Evolutionary conservation across 1,284 basidiomycete genomes (phyloP).

Genomic region (Sporisorium iseilematis-ciliati): DNA sequence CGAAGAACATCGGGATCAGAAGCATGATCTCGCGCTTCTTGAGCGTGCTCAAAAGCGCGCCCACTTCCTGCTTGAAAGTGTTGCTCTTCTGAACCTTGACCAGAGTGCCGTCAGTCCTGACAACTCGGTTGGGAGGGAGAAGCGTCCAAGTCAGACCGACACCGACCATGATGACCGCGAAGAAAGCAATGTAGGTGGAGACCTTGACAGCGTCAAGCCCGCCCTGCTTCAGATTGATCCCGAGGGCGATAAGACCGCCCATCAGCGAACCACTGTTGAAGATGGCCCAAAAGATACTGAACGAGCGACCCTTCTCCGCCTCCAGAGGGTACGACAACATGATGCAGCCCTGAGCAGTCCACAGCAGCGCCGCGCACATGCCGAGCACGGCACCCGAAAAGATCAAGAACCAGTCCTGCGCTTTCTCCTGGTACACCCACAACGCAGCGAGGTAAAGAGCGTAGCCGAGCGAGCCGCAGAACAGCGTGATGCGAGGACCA

Average conservation of each 20-base stretch:
- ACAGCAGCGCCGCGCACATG: slow-evolving; percentile 81
- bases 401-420: slow-evolving; percentile 72
- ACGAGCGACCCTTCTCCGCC: slow-evolving; percentile 78
- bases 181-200: slow-evolving; percentile 52
- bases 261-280: slow-evolving; percentile 79
- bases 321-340: slow-evolving; percentile 83
- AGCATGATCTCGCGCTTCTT: slow-evolving; percentile 44
- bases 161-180: slow-evolving; percentile 55
- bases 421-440: slow-evolving; percentile 71
- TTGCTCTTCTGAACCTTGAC: slow-evolving; percentile 44
- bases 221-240: slow-evolving; percentile 47
- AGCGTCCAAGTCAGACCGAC: slow-evolving; percentile 47
- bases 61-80: slow-evolving; percentile 35
- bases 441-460: slow-evolving; percentile 79
- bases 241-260: slow-evolving; percentile 77
- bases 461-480: slow-evolving; percentile 75
- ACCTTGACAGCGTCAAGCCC: slow-evolving; percentile 39
- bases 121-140: slow-evolving; percentile 45
- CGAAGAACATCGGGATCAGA: slow-evolving; percentile 57
- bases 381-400: slow-evolving; percentile 83
- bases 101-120: slow-evolving; percentile 48
- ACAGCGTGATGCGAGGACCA: slow-evolving; percentile 78
- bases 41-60: slow-evolving; percentile 44
- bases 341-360: slow-evolving; percentile 77
- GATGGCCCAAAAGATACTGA: slow-evolving; percentile 78